Evolutionary conservation across 768 basidiomycete genomes (phyloP).

Genomic region (Leucocoprinus sp.): DNA sequence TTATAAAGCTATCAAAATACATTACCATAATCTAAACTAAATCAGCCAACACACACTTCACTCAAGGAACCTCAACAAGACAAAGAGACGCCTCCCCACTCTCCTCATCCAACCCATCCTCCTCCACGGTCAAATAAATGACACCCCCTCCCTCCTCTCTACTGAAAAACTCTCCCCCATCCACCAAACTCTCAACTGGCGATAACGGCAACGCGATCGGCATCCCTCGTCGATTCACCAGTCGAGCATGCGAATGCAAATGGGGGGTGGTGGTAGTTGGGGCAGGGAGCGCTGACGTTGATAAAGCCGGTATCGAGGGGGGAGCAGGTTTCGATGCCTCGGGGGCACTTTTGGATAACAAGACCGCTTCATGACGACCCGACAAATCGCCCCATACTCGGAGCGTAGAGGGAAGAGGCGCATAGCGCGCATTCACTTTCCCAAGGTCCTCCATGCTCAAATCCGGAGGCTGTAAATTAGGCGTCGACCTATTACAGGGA

Average conservation of each 20-base stretch:
- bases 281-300: background rate
- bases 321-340: too few species aligned
- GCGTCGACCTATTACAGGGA: constrained; percentile 5
- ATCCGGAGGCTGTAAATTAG: constrained; percentile 3
- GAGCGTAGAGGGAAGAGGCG: constrained; percentile 3
- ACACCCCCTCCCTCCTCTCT: background rate
- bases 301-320: too few species aligned
- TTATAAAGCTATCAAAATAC: too few species aligned
- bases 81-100: constrained; percentile 1
- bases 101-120: constrained; percentile 5
- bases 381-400: background rate
- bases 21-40: too few species aligned
- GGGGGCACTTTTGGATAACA: background rate
- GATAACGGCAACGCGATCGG: constrained; percentile 6
- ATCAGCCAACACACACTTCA: background rate
- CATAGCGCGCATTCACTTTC: constrained; percentile 8
- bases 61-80: constrained; percentile 4
- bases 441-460: constrained; percentile 7
- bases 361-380: background rate
- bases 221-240: background rate
- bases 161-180: background rate
- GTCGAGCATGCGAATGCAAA: too few species aligned
- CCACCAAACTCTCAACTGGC: constrained; percentile 1
- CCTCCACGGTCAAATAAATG: constrained; percentile 10
- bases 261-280: background rate